These are phyloP conservation scores for Ustilago xerochloae DNA, from an alignment of 1,284 basidiomycete species.

Conservation along the genomic window DNA sequence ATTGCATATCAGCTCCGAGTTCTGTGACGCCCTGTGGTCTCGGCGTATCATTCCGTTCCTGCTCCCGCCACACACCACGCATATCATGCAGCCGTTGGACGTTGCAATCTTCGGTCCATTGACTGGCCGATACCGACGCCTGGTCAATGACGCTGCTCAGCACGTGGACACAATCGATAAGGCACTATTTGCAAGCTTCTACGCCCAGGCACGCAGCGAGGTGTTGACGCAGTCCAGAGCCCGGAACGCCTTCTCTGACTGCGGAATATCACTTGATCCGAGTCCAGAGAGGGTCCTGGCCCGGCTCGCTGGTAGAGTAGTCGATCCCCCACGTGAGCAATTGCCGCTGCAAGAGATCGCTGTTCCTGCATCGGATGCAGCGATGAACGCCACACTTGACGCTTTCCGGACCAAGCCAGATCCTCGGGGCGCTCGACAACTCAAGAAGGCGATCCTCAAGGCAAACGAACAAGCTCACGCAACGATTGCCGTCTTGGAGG, in stretches of 20 bases:
- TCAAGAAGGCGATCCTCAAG: slow-evolving; percentile 1
- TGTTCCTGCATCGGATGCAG: background rate
- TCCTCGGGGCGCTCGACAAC: background rate
- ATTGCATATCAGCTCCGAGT: slow-evolving; percentile 3
- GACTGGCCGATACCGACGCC: background rate
- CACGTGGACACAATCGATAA: slow-evolving; percentile 8
- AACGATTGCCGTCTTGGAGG: background rate
- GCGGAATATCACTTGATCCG: background rate
- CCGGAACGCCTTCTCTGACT: slow-evolving; percentile 11
- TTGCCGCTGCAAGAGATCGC: background rate
- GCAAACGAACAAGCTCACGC: background rate
- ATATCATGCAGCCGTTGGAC: slow-evolving; percentile 21
- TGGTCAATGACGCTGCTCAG: background rate
- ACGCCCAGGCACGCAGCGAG: slow-evolving; percentile 10
- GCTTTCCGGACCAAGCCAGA: background rate
- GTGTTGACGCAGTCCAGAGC: background rate
- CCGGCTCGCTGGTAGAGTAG: background rate
- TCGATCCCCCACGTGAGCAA: background rate
- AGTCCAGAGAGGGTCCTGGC: slow-evolving; percentile 4
- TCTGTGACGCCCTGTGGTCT: slow-evolving; percentile 1
- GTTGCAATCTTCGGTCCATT: slow-evolving; percentile 8
- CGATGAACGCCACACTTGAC: background rate
- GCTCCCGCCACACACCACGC: slow-evolving; percentile 8
- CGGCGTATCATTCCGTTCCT: slow-evolving; percentile 3
- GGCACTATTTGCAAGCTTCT: slow-evolving; percentile 4